phyloP scores from a whole-genome alignment of 306 rosid genomes.

The Citrullus amarus region DNA sequence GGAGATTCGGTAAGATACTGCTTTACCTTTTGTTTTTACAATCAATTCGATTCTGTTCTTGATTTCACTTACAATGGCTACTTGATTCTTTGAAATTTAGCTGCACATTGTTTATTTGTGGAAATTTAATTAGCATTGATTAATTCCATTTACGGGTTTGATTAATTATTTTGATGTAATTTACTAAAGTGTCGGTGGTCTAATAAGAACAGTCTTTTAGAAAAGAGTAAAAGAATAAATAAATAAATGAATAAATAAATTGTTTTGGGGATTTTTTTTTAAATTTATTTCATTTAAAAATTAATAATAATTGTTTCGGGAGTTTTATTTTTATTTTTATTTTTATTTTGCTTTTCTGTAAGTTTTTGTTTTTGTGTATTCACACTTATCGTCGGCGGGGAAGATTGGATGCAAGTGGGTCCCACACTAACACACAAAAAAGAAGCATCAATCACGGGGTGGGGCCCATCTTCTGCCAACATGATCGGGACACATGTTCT shows the following conservation, averaged over 20 bases:
- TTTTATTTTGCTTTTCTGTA: neutral
- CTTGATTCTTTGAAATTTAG: neutral
- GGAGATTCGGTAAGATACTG: constrained; percentile 75
- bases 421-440: constrained; percentile 4
- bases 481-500: constrained; percentile 18
- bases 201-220: neutral
- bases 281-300: neutral
- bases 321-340: neutral
- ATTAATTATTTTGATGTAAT: neutral
- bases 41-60: neutral
- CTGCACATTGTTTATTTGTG: neutral
- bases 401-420: constrained; percentile 17
- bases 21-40: neutral
- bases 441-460: constrained; percentile 45
- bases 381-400: constrained; percentile 21
- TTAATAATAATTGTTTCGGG: neutral
- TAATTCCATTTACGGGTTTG: neutral
- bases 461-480: constrained; percentile 19
- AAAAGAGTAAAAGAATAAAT: neutral
- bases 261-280: neutral
- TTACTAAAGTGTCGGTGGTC: constrained; percentile 54
- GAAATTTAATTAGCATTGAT: neutral
- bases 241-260: neutral
- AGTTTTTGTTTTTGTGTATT: neutral
- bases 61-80: neutral